These are phyloP conservation scores for Taphrina sp. DNA, from an alignment of 1,139 yeast genomes.

Conservation along the genomic window DNA sequence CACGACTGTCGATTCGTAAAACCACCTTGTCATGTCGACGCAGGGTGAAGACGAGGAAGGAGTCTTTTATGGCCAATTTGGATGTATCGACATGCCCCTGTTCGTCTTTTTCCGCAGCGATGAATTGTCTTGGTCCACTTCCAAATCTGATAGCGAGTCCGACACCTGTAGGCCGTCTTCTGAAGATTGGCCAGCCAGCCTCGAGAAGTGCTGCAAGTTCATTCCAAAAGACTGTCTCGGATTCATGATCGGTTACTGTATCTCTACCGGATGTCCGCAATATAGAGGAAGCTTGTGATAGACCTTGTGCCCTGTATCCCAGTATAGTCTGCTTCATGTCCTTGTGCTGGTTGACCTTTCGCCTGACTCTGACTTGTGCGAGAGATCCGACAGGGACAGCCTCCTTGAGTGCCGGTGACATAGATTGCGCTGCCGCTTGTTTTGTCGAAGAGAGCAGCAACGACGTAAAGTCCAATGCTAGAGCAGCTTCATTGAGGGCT, in stretches of 20 bases:
- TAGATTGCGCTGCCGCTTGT: conserved; percentile 84
- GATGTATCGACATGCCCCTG: conserved; percentile 17
- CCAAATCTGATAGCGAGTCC: conserved; percentile 21
- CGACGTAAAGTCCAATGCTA: conserved; percentile 83
- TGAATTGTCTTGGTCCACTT: conserved; percentile 4
- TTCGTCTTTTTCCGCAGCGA: conserved; percentile 4
- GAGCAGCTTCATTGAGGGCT: conserved; percentile 85
- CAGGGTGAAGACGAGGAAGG: neutral
- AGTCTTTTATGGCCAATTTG: conserved; percentile 1
- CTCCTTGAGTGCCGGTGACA: conserved; percentile 81
- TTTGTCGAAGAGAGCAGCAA: conserved; percentile 74
- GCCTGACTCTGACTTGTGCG: conserved; percentile 2
- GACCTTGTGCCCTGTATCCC: conserved; percentile 82
- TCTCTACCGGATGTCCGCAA: conserved; percentile 1
- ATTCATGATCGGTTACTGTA: conserved; percentile 4
- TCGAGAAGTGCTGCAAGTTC: conserved; percentile 6
- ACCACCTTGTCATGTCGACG: neutral
- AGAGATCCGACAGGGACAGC: conserved; percentile 78
- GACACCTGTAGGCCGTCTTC: neutral
- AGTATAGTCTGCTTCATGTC: conserved; percentile 53
- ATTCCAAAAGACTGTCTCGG: conserved; percentile 7
- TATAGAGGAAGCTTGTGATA: conserved; percentile 55
- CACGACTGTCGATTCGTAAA: neutral
- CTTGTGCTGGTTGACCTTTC: conserved; percentile 41
- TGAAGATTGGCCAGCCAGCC: conserved; percentile 14